A percentile compares a stretch with the other conserved stretches of the same genome.
These are phyloP conservation scores for Saksenaea vasiformis DNA, from an alignment of 371 early-diverging fungal species.

Conservation along the genomic window DNA sequence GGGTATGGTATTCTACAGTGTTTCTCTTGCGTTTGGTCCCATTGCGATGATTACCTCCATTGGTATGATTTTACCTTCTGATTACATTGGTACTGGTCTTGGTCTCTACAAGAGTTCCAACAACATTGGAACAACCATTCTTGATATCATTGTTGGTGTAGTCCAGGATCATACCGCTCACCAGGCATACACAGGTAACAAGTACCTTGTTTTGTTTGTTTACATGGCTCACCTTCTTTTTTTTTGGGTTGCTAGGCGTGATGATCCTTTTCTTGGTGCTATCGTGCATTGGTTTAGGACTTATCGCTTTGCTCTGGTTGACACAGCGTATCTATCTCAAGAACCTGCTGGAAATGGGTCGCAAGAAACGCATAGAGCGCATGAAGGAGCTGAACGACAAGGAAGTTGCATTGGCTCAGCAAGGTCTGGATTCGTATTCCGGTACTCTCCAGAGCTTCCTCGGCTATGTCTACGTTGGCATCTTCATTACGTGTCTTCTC, in stretches of 20 bases:
- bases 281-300: conserved; percentile 33
- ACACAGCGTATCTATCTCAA: conserved; percentile 32
- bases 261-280: conserved; percentile 43
- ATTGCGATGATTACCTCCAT: conserved; percentile 56
- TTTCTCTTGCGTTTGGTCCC: conserved; percentile 55
- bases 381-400: conserved; percentile 48
- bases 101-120: conserved; percentile 52
- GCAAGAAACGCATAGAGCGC: conserved; percentile 29
- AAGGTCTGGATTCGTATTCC: conserved; percentile 39
- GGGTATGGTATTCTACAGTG: conserved; percentile 52
- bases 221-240: background rate
- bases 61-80: conserved; percentile 49
- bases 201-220: background rate
- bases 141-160: conserved; percentile 53
- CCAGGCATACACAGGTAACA: conserved; percentile 32
- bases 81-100: conserved; percentile 59
- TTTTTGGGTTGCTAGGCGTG: conserved; percentile 20
- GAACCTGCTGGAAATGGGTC: conserved; percentile 35
- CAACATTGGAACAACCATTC: conserved; percentile 51
- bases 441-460: conserved; percentile 13
- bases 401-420: conserved; percentile 31
- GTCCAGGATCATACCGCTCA: conserved; percentile 48
- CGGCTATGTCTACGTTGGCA: conserved; percentile 30
- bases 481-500: conserved; percentile 26
- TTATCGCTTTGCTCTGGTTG: conserved; percentile 29